Base-by-base conservation (phyloP, 208 protist genomes). In the Blastocrithidia nonstop region DNA sequence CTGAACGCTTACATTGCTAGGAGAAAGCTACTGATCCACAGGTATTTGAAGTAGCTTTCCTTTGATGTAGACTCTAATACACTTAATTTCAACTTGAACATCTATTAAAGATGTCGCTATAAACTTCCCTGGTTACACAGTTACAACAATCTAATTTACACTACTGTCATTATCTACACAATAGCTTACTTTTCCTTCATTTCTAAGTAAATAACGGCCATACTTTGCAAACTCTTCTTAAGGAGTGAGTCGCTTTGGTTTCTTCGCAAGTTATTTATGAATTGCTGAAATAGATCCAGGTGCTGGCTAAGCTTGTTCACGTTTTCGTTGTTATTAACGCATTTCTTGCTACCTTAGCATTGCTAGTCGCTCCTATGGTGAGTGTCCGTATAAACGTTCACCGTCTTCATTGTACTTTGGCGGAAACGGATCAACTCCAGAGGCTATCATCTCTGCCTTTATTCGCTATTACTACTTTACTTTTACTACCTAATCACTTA, bases 1-100 rank as follows among this genome's bases (percentile, higher is more conserved):
- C 71, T 93, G 66, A 36, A 94, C 88, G 21, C 32, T 62, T 17
- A 63, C 63, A 0, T 25, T 45, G 28, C 71, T 63, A 7, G 81
- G 61, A 2, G 68, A 28, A 24, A 98, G 60, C 46, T 97, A 88
- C 11, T 57, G 61, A 21, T 78, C 71, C 29, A 95, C 45, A 19
- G 85, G 69, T n/a, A 97, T 54, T 43, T 95, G 89, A 17, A 98
- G 55, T 35, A 95, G 56, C 48, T 96, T 96, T 4, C 75, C 92
- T 62, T 97, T 98, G 42, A 96, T 66, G 37, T 63, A 65, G 21
- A 96, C 71, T 0, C 84, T 65, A 7, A 97, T 62, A 44, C 73
- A 91, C n/a, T 82, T 67, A 38, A 96, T 85, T 39, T 98, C 86
- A 6, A 94, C 73, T 51, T 96, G 72, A 9, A 96, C 62, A 28